Conservation (phyloP, 371 early-diverging fungal genomes). For the Mucor circinelloides region DNA sequence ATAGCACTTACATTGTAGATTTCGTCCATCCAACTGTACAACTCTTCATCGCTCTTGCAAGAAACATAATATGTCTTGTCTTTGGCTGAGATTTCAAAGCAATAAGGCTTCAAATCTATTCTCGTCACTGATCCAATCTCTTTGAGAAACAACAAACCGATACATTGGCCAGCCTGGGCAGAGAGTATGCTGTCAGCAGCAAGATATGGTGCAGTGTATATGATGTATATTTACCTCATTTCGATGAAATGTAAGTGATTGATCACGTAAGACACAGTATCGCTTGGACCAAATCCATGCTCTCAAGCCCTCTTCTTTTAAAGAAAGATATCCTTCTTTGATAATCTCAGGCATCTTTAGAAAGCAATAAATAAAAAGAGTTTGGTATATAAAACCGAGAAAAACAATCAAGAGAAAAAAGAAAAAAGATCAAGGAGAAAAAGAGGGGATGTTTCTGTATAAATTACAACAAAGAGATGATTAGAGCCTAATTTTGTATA, state of each 20-base stretch:
- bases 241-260: slow-evolving; percentile 88
- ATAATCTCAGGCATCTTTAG: slow-evolving; percentile 51
- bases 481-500: not conserved
- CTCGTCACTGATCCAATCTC: slow-evolving; percentile 84
- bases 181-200: not conserved
- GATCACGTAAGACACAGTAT: slow-evolving; percentile 83
- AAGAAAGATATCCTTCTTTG: slow-evolving; percentile 78
- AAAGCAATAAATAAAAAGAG: not conserved
- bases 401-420: not conserved
- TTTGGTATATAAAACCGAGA: not conserved
- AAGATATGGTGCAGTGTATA: not conserved
- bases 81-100: slow-evolving; percentile 88
- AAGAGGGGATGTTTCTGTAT: not conserved
- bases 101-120: slow-evolving; percentile 83
- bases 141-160: slow-evolving; percentile 84
- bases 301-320: slow-evolving; percentile 84
- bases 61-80: slow-evolving; percentile 85
- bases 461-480: not conserved
- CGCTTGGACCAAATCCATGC: slow-evolving; percentile 92
- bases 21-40: slow-evolving; percentile 96
- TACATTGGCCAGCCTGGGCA: slow-evolving; percentile 43
- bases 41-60: slow-evolving; percentile 91
- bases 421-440: not conserved
- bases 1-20: slow-evolving; percentile 76
- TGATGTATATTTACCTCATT: slow-evolving; percentile 70